Conservation (phyloP, 768 basidiomycete species). For the Botryobasidium botryosum region DNA sequence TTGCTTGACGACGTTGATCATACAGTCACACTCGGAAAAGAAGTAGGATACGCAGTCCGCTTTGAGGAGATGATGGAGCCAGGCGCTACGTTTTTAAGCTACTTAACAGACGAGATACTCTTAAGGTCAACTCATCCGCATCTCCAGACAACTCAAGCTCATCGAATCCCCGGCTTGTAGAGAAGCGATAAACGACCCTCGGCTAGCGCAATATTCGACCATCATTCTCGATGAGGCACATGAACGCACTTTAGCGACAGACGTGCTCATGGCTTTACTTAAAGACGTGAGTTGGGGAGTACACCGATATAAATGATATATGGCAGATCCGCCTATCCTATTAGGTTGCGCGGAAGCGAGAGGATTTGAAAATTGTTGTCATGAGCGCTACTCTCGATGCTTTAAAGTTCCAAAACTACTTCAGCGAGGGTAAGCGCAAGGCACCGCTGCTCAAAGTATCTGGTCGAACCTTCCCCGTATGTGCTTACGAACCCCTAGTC, state of each 20-base stretch:
- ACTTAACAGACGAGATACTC: slow-evolving; percentile 31
- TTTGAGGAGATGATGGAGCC: slow-evolving; percentile 25
- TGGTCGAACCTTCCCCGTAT: slow-evolving; percentile 25
- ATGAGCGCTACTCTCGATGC: slow-evolving; percentile 32
- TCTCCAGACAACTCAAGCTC: too few relatives aligned
- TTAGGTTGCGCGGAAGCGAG: slow-evolving; percentile 19
- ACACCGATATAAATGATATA: too few relatives aligned
- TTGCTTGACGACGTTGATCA: too few relatives aligned
- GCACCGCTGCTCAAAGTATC: slow-evolving; percentile 25
- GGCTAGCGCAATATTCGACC: slow-evolving; percentile 24
- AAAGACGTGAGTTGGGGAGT: slow-evolving; percentile 21
- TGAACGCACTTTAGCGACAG: slow-evolving; percentile 29
- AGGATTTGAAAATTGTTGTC: slow-evolving; percentile 27
- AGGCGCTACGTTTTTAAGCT: slow-evolving; percentile 25
- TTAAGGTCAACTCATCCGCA: too few relatives aligned
- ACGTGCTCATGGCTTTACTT: slow-evolving; percentile 28
- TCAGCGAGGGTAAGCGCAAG: slow-evolving; percentile 24
- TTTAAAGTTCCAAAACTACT: slow-evolving; percentile 17
- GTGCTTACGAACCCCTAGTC: too few relatives aligned
- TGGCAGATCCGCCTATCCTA: too few relatives aligned
- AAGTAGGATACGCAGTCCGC: slow-evolving; percentile 30
- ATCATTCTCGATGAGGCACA: slow-evolving; percentile 31
- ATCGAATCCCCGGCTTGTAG: too few relatives aligned
- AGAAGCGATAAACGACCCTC: slow-evolving; percentile 20
- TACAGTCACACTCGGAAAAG: slow-evolving; percentile 20